A percentile compares a stretch with the other conserved stretches of the same genome.
Evolutionary conservation across 345 rosid genomes (phyloP).

Genomic region (Turnera subulata): DNA sequence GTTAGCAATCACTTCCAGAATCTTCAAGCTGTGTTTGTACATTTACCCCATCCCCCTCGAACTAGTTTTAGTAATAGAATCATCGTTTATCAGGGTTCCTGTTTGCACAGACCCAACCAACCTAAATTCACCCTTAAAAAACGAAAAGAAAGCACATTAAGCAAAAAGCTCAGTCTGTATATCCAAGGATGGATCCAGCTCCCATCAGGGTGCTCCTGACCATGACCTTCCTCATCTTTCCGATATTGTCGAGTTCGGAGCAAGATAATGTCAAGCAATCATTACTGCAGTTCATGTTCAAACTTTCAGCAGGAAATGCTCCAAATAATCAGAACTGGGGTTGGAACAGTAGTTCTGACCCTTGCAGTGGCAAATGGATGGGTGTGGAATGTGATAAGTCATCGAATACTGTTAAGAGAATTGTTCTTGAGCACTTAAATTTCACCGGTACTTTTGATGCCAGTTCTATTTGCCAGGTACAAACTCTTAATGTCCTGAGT

Average conservation of each 20-base stretch:
- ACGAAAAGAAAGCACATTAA: background rate
- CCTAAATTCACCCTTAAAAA: slow-evolving; percentile 3
- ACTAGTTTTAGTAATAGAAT: slow-evolving; percentile 1
- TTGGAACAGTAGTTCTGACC: slow-evolving; percentile 52
- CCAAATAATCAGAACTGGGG: slow-evolving; percentile 28
- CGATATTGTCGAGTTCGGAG: slow-evolving; percentile 25
- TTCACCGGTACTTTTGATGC: slow-evolving; percentile 42
- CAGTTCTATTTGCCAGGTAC: slow-evolving; percentile 29
- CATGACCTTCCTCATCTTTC: slow-evolving; percentile 30
- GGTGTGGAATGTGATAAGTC: slow-evolving; percentile 36
- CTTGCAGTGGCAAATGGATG: slow-evolving; percentile 44
- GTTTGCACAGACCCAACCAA: background rate
- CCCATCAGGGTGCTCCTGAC: slow-evolving; percentile 21
- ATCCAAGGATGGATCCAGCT: slow-evolving; percentile 21
- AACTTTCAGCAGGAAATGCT: slow-evolving; percentile 34
- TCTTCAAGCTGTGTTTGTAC: slow-evolving; percentile 11
- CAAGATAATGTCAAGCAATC: slow-evolving; percentile 34
- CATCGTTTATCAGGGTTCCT: slow-evolving; percentile 13
- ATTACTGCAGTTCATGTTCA: slow-evolving; percentile 41
- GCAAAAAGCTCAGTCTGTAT: background rate
- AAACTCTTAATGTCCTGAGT: slow-evolving; percentile 40
- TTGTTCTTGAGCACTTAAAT: slow-evolving; percentile 43
- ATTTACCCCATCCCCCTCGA: slow-evolving; percentile 33
- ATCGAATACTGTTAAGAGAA: slow-evolving; percentile 27
- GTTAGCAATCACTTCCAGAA: slow-evolving; percentile 5